Conservation (phyloP, 2,329 filamentous ascomycete genomes). For the Venturia effusa region DNA sequence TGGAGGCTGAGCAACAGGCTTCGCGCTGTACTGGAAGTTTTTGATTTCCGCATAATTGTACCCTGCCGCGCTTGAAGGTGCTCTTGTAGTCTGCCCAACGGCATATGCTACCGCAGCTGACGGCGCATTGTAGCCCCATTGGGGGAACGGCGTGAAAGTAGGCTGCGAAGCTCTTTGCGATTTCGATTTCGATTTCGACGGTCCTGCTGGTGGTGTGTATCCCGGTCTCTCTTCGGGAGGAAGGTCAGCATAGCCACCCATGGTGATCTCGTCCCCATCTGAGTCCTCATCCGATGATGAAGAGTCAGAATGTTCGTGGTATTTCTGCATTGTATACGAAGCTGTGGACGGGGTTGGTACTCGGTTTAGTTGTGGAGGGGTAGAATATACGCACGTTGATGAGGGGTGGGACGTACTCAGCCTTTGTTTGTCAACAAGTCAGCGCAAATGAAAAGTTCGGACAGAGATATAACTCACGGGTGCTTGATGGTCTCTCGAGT, state of each 20-base stretch:
- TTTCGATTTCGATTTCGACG: not conserved
- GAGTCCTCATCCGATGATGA: not conserved
- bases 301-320: not conserved
- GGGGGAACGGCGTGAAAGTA: constrained; percentile 8
- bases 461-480: not conserved
- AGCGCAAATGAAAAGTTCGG: not conserved
- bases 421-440: not conserved
- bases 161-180: not conserved
- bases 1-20: constrained; percentile 20
- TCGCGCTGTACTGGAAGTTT: constrained; percentile 33
- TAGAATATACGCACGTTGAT: not conserved
- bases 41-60: constrained; percentile 32
- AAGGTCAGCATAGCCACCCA: constrained; percentile 13
- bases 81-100: not conserved
- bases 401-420: not conserved
- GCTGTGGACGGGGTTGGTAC: not conserved
- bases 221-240: constrained; percentile 13
- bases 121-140: constrained; percentile 13
- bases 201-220: constrained; percentile 13
- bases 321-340: not conserved
- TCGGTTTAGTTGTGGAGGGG: not conserved
- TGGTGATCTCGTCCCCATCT: constrained; percentile 8
- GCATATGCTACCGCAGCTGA: not conserved
- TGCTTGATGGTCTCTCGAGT: not conserved
- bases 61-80: constrained; percentile 3